Conservation (phyloP, 805 yeast species). For the Brettanomyces custersianus region DNA sequence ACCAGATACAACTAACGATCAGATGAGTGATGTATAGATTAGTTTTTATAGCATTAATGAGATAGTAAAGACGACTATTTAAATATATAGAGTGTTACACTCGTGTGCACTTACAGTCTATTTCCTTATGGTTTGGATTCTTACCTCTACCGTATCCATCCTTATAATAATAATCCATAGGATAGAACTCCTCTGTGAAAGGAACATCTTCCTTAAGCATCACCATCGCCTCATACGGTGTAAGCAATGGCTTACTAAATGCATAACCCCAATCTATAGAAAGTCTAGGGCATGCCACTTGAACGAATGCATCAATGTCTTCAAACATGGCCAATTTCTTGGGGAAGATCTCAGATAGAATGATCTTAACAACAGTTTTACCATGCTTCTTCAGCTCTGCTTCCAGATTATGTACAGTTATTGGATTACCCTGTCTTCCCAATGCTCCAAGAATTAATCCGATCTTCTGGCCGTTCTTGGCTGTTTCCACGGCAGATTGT, state of each 20-base stretch:
- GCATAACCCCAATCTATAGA: conserved; percentile 99
- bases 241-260: conserved; percentile 78
- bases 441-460: conserved; percentile 88
- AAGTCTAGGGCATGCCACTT: conserved; percentile 93
- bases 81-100: too few species aligned
- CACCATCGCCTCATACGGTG: conserved; percentile 96
- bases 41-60: too few species aligned
- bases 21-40: background rate
- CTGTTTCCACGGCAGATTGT: conserved; percentile 60
- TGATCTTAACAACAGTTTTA: conserved; percentile 65
- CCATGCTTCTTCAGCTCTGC: conserved; percentile 43
- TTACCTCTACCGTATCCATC: conserved; percentile 91
- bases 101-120: background rate
- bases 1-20: conserved; percentile 1
- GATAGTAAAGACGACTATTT: too few species aligned
- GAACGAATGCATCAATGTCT: conserved; percentile 90
- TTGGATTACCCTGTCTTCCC: conserved; percentile 89
- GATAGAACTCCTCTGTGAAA: conserved; percentile 63
- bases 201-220: conserved; percentile 62
- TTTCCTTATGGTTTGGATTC: conserved; percentile 33
- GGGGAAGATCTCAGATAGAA: conserved; percentile 89
- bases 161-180: conserved; percentile 90
- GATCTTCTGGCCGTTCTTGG: conserved; percentile 50
- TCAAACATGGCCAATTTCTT: conserved; percentile 86
- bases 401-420: conserved; percentile 65